Evolutionary conservation across 2,329 filamentous ascomycete genomes (phyloP), one percentile per base, ranked within the genome.

Genomic region (Venturia asperata): DNA sequence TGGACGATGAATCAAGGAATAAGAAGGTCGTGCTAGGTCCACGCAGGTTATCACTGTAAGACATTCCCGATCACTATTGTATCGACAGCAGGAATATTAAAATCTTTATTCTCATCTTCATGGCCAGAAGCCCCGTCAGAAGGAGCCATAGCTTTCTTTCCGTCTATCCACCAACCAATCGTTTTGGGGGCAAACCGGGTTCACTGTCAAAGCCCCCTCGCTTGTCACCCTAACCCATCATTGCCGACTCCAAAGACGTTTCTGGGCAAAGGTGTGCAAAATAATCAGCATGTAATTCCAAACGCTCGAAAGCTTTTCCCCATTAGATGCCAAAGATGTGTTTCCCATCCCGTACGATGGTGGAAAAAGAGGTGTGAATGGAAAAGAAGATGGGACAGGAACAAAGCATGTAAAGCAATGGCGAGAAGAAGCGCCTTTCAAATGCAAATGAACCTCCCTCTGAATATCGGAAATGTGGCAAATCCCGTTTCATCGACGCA

Each of bases 401-500:
- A 34, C 13, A 47, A 11, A 58, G 24, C 27, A 37, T 52, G 47
- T 11, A 27, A 27, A 52, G 47, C n/a, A 52, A 52, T 27, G 21
- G 9, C 15, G 47, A 52, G 52, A 56, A 56, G 17, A 11, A 58
- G 37, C 52, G 27, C 52, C 52, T 37, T 3, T 52, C 27, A 58
- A 58, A 58, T 58, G 52, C 52, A 58, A 58, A 58, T 58, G 30
- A 37, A 17, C 52, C 52, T 58, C 52, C 52, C 30, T 58, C 52
- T 24, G 52, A 58, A 34, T 58, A 15, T 58, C 37, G 52, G 37
- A 58, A 58, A 39, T 58, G 52, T 58, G 37, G 52, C 52, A 37
- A 21, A 58, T 58, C 30, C 30, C 27, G 21, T 58, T 47, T 27
- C 24, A 58, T 24, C 27, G 24, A 58, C 52, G 27, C 52, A n/a